Conservation (phyloP, 345 rosid species). For the Arabidopsis thaliana region TAIR10.1 NC_003074.8:1340501-1341000, state of each 20-base stretch:
- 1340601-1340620: slow-evolving; percentile 26
- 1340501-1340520: slow-evolving; percentile 24
- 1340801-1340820: neutral
- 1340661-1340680: slow-evolving; percentile 38
- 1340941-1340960: neutral
- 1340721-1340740: slow-evolving; percentile 19
- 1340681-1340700: neutral
- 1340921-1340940: no score
- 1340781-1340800: neutral
- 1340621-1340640: slow-evolving; percentile 11
- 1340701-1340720: neutral
- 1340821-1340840: neutral
- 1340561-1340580: neutral
- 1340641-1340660: slow-evolving; percentile 41
- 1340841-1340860: neutral
- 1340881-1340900: neutral
- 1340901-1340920: neutral
- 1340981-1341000: neutral
- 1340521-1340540: slow-evolving; percentile 29
- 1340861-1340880: neutral
- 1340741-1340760: slow-evolving; percentile 24
- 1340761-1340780: neutral
- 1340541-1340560: slow-evolving; percentile 30
- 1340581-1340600: slow-evolving; percentile 33
- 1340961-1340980: neutral